A percentile compares a stretch with the other conserved stretches of the same genome.
These are phyloP conservation scores for Ogataea allantospora DNA, from an alignment of 805 yeast genomes.

Conservation along the genomic window DNA sequence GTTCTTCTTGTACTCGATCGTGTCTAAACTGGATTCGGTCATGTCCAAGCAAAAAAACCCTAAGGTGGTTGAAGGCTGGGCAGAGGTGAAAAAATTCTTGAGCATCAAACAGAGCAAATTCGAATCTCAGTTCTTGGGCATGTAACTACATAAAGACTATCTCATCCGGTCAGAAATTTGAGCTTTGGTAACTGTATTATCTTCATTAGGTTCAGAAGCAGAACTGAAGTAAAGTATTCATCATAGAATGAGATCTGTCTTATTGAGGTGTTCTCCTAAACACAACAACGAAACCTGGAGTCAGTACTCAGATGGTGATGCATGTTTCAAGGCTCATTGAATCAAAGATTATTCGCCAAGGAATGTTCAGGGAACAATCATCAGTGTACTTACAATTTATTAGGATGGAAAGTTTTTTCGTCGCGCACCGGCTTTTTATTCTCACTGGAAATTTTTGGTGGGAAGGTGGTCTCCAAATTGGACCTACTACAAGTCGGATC, in stretches of 20 bases:
- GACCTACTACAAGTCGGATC: too few species aligned
- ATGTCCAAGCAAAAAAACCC: slow-evolving; percentile 44
- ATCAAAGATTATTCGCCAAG: slow-evolving; percentile 31
- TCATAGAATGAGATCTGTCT: slow-evolving; percentile 42
- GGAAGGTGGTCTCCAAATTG: too few species aligned
- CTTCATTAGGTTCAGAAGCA: slow-evolving; percentile 95
- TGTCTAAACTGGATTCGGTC: slow-evolving; percentile 43
- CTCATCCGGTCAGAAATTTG: slow-evolving; percentile 24
- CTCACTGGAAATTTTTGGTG: not conserved
- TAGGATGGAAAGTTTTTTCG: too few species aligned
- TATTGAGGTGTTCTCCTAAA: slow-evolving; percentile 8
- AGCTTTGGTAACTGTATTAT: slow-evolving; percentile 69
- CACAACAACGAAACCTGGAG: slow-evolving; percentile 10
- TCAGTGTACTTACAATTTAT: slow-evolving; percentile 24
- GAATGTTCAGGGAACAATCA: slow-evolving; percentile 37
- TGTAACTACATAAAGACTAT: slow-evolving; percentile 5
- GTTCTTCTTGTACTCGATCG: slow-evolving; percentile 40
- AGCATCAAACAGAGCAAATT: slow-evolving; percentile 39
- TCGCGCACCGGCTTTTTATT: too few species aligned
- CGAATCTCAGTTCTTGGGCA: slow-evolving; percentile 22
- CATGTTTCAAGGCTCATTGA: slow-evolving; percentile 84
- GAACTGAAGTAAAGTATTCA: slow-evolving; percentile 81
- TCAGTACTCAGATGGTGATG: slow-evolving; percentile 85
- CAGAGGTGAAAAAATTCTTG: slow-evolving; percentile 38
- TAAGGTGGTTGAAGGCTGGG: slow-evolving; percentile 42